Evolutionary conservation across 495 filamentous ascomycete genomes (phyloP).

Genomic region (Cercophora newfieldiana): DNA sequence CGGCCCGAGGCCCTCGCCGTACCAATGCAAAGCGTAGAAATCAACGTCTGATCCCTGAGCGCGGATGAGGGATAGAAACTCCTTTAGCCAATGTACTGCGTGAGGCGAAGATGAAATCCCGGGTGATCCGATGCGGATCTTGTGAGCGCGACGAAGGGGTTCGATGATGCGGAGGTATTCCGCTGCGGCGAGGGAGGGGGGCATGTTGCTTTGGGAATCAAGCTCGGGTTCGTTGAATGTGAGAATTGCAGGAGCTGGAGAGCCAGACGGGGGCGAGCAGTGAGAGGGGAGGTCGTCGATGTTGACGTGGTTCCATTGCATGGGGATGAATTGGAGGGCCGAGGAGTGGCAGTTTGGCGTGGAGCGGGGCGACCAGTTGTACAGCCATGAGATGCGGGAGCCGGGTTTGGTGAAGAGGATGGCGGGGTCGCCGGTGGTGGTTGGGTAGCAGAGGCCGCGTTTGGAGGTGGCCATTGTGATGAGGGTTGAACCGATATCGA

Average conservation of each 20-base stretch:
- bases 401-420: conserved; percentile 28
- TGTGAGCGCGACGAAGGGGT: conserved; percentile 11
- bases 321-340: conserved; percentile 24
- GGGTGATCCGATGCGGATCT: conserved; percentile 19
- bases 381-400: conserved; percentile 26
- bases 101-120: conserved; percentile 28
- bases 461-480: no score
- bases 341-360: conserved; percentile 21
- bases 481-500: no score
- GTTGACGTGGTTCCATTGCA: conserved; percentile 34
- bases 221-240: conserved; percentile 30
- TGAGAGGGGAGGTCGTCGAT: conserved; percentile 19
- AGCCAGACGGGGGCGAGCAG: background rate
- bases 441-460: conserved; percentile 28
- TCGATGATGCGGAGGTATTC: conserved; percentile 26
- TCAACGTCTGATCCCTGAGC: conserved; percentile 20
- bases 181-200: conserved; percentile 18
- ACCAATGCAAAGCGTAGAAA: conserved; percentile 30
- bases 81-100: conserved; percentile 21
- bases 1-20: conserved; percentile 24
- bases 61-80: conserved; percentile 19
- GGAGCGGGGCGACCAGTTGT: conserved; percentile 30
- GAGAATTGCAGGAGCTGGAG: background rate
- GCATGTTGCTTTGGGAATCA: conserved; percentile 24
- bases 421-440: conserved; percentile 15